phyloP scores from a whole-genome alignment of 140 eudicot genomes.

The Oenanthe javanica region DNA sequence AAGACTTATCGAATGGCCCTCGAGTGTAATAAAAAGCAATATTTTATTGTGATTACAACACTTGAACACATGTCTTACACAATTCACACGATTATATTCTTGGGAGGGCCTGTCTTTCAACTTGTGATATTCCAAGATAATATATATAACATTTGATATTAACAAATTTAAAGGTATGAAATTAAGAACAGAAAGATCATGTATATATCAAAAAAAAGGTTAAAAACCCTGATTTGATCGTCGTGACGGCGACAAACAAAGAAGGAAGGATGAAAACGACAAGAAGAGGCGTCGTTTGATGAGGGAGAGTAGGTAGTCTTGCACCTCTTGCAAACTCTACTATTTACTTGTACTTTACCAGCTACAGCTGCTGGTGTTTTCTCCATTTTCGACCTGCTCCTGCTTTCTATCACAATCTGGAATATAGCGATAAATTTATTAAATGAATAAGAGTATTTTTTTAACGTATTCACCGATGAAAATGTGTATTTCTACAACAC shows the following conservation, averaged over 20 bases:
- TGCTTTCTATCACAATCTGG: too few relatives aligned
- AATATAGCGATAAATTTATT: too few relatives aligned
- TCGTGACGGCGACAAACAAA: constrained; percentile 95
- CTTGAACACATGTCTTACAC: background rate
- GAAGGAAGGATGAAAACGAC: constrained; percentile 80
- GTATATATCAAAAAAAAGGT: too few relatives aligned
- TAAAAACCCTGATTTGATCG: constrained; percentile 27
- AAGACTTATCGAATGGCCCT: background rate
- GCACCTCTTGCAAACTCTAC: constrained; percentile 59
- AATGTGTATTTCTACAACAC: too few relatives aligned
- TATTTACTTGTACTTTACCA: background rate
- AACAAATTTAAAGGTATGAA: background rate
- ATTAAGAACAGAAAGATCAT: background rate
- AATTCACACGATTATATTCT: too few relatives aligned
- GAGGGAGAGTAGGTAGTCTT: constrained; percentile 33
- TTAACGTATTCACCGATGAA: too few relatives aligned
- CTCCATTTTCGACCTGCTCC: constrained; percentile 14
- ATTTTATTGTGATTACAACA: background rate
- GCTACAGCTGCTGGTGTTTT: background rate
- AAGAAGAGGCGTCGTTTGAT: constrained; percentile 49
- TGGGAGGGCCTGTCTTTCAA: background rate
- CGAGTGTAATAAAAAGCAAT: background rate
- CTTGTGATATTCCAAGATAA: too few relatives aligned
- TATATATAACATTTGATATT: too few relatives aligned
- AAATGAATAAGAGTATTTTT: too few relatives aligned